Evolutionary conservation across 176 grass and related monocot genomes (phyloP).

Genomic region (Otatea glauca): DNA sequence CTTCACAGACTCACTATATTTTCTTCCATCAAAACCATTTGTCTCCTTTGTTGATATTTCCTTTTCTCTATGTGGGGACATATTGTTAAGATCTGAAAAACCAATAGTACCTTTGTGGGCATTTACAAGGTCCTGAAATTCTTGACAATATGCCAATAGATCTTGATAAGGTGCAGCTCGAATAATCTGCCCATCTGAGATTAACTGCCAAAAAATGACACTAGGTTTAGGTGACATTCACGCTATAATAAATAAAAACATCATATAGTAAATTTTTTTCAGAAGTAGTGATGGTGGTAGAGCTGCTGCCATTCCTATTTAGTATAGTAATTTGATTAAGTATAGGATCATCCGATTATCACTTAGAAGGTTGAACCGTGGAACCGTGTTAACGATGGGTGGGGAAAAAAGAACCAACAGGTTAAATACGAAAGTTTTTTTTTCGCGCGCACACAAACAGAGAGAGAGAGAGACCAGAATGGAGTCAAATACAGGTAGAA

Average conservation of each 20-base stretch:
- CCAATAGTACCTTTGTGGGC: conserved; percentile 73
- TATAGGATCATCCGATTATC: background rate
- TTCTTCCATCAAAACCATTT: conserved; percentile 31
- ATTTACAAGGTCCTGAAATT: conserved; percentile 84
- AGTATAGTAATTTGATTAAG: background rate
- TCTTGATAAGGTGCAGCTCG: conserved; percentile 61
- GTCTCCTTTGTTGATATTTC: conserved; percentile 50
- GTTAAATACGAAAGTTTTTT: background rate
- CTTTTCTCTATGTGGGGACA: conserved; percentile 35
- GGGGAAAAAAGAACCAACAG: background rate
- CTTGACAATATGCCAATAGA: conserved; percentile 64
- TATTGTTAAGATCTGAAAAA: conserved; percentile 49
- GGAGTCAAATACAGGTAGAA: conserved; percentile 77
- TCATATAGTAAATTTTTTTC: background rate
- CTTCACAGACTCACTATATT: conserved; percentile 40
- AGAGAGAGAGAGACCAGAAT: conserved; percentile 57
- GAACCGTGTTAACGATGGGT: background rate
- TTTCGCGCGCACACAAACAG: background rate
- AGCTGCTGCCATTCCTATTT: background rate
- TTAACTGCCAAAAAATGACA: conserved; percentile 63
- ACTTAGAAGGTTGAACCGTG: background rate
- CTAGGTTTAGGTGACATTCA: conserved; percentile 9
- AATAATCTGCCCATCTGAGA: conserved; percentile 78
- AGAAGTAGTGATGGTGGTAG: background rate
- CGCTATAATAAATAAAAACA: background rate